A percentile compares a stretch with the other conserved stretches of the same genome.
Conservation (phyloP, 768 basidiomycete genomes). For the Mycena albidolilacea region DNA sequence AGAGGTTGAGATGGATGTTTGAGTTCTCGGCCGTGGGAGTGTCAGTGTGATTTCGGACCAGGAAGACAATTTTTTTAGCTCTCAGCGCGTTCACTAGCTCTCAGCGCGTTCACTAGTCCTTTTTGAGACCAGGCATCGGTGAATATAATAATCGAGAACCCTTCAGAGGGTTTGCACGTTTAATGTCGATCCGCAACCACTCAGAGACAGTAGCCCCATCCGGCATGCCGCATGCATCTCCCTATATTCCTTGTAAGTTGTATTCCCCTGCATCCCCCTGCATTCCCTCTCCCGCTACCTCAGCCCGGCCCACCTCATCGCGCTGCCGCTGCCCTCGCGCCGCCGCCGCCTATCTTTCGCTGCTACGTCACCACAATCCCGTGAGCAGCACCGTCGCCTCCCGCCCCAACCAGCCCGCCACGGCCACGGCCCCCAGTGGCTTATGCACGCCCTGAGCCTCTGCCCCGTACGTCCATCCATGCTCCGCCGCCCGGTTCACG, state of each 20-base stretch:
- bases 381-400: too few relatives aligned
- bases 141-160: constrained; percentile 1
- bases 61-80: not conserved
- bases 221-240: constrained; percentile 1
- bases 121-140: constrained; percentile 2
- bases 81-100: not conserved
- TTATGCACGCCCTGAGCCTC: too few relatives aligned
- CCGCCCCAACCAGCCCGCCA: too few relatives aligned
- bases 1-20: constrained; percentile 24
- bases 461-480: too few relatives aligned
- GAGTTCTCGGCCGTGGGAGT: constrained; percentile 18
- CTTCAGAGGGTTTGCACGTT: constrained; percentile 2
- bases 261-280: constrained; percentile 1
- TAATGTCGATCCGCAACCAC: not conserved
- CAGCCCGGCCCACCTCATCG: not conserved
- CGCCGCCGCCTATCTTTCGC: too few relatives aligned
- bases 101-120: not conserved
- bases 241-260: not conserved
- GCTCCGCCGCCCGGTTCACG: too few relatives aligned
- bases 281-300: constrained; percentile 1
- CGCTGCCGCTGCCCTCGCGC: too few relatives aligned
- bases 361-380: too few relatives aligned
- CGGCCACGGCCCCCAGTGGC: too few relatives aligned
- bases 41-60: not conserved
- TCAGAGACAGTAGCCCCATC: constrained; percentile 1